Conservation (phyloP, 371 early-diverging fungal genomes). For the Nematocida sp. region DNA sequence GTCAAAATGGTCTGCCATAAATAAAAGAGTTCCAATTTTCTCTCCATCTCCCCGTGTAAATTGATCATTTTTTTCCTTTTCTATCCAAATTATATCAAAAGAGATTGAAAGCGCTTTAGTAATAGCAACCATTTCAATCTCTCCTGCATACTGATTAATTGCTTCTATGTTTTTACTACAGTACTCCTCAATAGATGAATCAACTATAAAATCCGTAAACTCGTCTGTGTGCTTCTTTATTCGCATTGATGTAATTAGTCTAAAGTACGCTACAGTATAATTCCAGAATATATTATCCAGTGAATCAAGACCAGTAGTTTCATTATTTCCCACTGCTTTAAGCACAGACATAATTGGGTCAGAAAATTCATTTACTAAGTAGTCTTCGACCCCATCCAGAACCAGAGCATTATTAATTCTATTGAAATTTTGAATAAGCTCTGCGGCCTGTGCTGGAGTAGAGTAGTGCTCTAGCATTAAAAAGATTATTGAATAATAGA, state of each 20-base stretch:
- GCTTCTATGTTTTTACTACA: slow-evolving; percentile 29
- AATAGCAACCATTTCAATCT: slow-evolving; percentile 29
- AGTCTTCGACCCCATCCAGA: slow-evolving; percentile 29
- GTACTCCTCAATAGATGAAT: slow-evolving; percentile 22
- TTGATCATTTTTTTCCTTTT: background rate
- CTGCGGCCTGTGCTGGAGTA: background rate
- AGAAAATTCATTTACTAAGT: slow-evolving; percentile 46
- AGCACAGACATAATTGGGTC: slow-evolving; percentile 38
- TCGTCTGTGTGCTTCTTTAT: slow-evolving; percentile 33
- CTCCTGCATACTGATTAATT: slow-evolving; percentile 44
- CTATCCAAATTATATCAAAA: slow-evolving; percentile 34
- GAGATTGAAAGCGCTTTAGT: slow-evolving; percentile 30
- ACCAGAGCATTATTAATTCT: background rate
- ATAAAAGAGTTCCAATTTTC: slow-evolving; percentile 48
- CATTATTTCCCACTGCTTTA: background rate
- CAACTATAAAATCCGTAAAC: slow-evolving; percentile 26
- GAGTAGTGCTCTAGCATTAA: slow-evolving; percentile 39
- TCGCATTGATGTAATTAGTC: slow-evolving; percentile 46
- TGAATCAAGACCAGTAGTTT: slow-evolving; percentile 5
- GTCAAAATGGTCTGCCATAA: slow-evolving; percentile 48
- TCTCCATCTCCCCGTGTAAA: slow-evolving; percentile 15
- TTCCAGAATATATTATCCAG: slow-evolving; percentile 52
- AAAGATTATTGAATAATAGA: slow-evolving; percentile 48
- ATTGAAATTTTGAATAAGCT: background rate
- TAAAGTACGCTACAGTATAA: slow-evolving; percentile 41